Percentiles rank a stretch among this genome's conserved stretches.
Evolutionary conservation across 2,329 filamentous ascomycete species (phyloP).

Genomic region (Aspergillus caelatus): DNA sequence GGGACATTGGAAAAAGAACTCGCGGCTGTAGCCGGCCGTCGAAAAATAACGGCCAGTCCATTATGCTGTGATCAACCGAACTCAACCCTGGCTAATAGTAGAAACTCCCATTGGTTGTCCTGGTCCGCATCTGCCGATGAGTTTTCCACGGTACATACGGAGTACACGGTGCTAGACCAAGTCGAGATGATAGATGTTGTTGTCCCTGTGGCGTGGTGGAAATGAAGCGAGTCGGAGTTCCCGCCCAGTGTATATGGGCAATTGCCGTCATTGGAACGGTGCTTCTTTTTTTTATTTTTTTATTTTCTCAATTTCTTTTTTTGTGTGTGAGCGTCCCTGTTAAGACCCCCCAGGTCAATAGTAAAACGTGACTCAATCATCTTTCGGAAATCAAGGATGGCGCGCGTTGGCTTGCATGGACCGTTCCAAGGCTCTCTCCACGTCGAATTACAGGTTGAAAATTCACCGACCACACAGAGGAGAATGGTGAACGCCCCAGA

Average conservation of each 20-base stretch:
- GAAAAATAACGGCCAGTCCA: background rate
- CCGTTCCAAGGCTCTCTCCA: background rate
- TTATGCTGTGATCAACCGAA: background rate
- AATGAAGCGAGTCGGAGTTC: background rate
- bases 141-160: background rate
- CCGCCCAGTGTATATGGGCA: background rate
- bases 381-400: background rate
- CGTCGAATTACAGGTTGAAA: slow-evolving; percentile 2
- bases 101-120: background rate
- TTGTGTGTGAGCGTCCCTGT: too few species aligned
- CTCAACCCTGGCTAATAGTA: background rate
- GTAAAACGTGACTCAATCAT: slow-evolving; percentile 1
- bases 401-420: slow-evolving; percentile 5
- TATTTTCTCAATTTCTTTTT: background rate
- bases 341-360: background rate
- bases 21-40: background rate
- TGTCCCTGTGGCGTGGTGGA: background rate
- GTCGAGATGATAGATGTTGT: background rate
- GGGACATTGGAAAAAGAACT: background rate
- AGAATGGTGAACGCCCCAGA: background rate
- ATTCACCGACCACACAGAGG: background rate
- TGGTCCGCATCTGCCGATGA: background rate
- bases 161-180: background rate
- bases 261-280: background rate
- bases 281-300: background rate